Percentiles rank a stretch among this genome's conserved stretches.
Conservation (phyloP, 2,329 filamentous ascomycete species). For the Colletotrichum lindemuthianum region DNA sequence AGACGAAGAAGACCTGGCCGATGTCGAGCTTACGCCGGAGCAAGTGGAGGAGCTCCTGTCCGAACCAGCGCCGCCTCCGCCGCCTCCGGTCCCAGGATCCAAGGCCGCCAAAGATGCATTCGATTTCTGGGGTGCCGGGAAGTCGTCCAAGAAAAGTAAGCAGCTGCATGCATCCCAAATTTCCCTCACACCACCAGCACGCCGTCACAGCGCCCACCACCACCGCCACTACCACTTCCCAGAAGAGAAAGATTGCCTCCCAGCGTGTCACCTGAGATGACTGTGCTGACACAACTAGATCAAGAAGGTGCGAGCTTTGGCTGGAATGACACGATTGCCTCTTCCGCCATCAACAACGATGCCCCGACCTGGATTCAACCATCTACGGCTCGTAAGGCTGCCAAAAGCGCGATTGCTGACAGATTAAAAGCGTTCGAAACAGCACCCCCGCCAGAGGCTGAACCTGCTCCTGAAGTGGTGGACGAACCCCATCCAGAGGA, state of each 20-base stretch:
- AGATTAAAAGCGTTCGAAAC: slow-evolving; percentile 66
- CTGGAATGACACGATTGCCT: slow-evolving; percentile 53
- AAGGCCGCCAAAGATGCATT: slow-evolving; percentile 56
- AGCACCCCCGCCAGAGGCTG: slow-evolving; percentile 46
- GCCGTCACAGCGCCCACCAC: slow-evolving; percentile 27
- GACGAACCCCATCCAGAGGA: slow-evolving; percentile 41
- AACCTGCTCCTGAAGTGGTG: slow-evolving; percentile 32
- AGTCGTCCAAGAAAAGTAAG: slow-evolving; percentile 53
- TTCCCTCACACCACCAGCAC: slow-evolving; percentile 35
- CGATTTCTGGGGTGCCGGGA: slow-evolving; percentile 65
- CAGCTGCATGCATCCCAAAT: slow-evolving; percentile 41
- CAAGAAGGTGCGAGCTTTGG: slow-evolving; percentile 54
- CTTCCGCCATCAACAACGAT: slow-evolving; percentile 45
- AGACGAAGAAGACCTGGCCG: slow-evolving; percentile 34
- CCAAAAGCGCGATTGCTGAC: slow-evolving; percentile 64
- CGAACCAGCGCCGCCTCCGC: slow-evolving; percentile 25
- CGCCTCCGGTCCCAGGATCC: slow-evolving; percentile 32
- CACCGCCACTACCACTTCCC: slow-evolving; percentile 11
- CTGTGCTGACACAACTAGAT: slow-evolving; percentile 61
- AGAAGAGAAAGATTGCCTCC: slow-evolving; percentile 21
- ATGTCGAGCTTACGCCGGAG: slow-evolving; percentile 51
- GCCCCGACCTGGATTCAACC: slow-evolving; percentile 53
- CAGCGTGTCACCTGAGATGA: slow-evolving; percentile 52
- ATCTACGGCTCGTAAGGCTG: slow-evolving; percentile 55
- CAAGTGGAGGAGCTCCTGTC: slow-evolving; percentile 56